Base-by-base conservation (phyloP, 2,329 filamentous ascomycete species). In the Venturia carpophila region DNA sequence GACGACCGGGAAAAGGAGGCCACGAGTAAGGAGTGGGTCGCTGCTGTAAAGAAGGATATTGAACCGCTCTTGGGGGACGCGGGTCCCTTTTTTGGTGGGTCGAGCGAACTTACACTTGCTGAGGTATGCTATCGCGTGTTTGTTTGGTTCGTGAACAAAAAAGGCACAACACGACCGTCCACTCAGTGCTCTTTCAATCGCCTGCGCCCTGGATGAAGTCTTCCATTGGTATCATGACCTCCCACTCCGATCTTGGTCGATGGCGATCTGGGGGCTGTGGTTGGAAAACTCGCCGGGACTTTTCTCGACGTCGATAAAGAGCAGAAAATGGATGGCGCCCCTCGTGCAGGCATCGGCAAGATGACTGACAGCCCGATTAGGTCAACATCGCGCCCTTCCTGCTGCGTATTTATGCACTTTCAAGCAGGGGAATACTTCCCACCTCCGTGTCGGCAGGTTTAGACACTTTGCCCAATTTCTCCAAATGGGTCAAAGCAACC, bases 321-420 rank as follows among this genome's bases (percentile, higher is more conserved):
- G 39, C 10, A 41, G 39, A 11, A 15, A 41, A 41, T 41, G 4
- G 10, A 41, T 41, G 9, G 15, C 9, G 39, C 39, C 39, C 39
- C 15, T 15, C 15, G 39, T 15, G 15, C 39, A 15, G 39, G 10
- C 9, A 15, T 41, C 39, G 2, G 39, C 10, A 41, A 41, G 9
- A 2, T 41, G 13, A 21, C 65, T 69, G 65, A 69, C 58, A 19
- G 39, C 52, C 60, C 39, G 0, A 27, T 52, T 66, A 87, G 85
- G 86, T 83, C 17, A 77, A 86, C 66, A 83, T 82, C 1, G 88
- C 84, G 0, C 86, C 88, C 0, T 91, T 92, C 72, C 71, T 90
- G 11, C 71, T 91, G 24, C 81, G 89, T 1, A 72, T 87, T 24
- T 78, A 86, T 56, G 74, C 78, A 1, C 79, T 84, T 37, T 71